phyloP scores from a whole-genome alignment of 2,329 filamentous ascomycete species.

The Ascocoryne sarcoides region DNA sequence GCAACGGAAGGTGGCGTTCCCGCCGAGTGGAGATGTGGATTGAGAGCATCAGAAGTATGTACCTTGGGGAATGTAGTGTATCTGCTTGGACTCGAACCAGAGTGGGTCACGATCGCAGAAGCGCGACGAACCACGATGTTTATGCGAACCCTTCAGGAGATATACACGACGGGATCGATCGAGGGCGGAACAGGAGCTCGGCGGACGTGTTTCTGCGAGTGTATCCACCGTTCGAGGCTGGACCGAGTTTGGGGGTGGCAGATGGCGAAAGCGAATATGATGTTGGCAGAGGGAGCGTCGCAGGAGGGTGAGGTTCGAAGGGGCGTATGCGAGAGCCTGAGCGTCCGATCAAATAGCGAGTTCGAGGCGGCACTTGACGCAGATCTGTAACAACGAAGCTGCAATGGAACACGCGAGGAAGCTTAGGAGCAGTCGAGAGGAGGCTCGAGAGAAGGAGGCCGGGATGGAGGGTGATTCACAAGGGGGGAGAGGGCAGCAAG shows the following conservation, averaged over 20 bases:
- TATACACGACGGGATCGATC: too few species aligned
- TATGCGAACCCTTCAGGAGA: conserved; percentile 4
- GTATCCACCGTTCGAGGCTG: too few species aligned
- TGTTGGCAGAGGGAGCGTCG: background rate
- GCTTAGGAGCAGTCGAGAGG: conserved; percentile 13
- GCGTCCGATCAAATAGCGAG: conserved; percentile 7
- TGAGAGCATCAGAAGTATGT: too few species aligned
- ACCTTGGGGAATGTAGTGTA: too few species aligned
- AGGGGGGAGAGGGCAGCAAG: background rate
- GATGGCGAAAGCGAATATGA: too few species aligned
- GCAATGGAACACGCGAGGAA: conserved; percentile 28
- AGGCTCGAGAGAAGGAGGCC: background rate
- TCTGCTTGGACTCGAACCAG: too few species aligned
- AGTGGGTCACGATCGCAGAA: too few species aligned
- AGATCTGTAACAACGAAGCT: conserved; percentile 30
- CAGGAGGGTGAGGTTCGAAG: background rate
- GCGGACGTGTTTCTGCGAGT: too few species aligned
- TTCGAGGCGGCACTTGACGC: conserved; percentile 32
- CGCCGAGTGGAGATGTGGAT: conserved; percentile 10
- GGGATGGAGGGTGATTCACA: background rate
- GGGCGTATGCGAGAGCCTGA: conserved; percentile 2
- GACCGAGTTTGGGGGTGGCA: too few species aligned
- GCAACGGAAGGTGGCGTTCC: conserved; percentile 21
- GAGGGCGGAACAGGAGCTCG: too few species aligned
- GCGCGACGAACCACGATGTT: conserved; percentile 11